Conservation (phyloP, 2,329 filamentous ascomycete genomes). For the Periconia digitata region DNA sequence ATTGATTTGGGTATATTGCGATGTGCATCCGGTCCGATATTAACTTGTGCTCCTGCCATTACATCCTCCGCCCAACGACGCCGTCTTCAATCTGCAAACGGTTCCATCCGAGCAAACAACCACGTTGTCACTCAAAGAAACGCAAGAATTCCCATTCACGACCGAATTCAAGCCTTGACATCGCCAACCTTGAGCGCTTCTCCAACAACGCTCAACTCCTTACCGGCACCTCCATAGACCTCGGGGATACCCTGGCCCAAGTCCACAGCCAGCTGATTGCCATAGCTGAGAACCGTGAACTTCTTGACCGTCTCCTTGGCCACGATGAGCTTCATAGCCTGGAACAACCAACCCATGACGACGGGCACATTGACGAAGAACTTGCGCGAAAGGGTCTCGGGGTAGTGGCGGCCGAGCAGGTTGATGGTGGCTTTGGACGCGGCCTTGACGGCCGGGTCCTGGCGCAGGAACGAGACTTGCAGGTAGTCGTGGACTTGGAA, state of each 20-base stretch:
- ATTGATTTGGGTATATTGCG: background rate
- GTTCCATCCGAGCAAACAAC: background rate
- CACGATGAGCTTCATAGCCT: constrained; percentile 50
- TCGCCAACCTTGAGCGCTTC: constrained; percentile 44
- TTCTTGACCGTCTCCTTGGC: constrained; percentile 52
- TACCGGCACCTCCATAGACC: constrained; percentile 76
- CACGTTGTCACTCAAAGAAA: background rate
- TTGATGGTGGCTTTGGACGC: constrained; percentile 80
- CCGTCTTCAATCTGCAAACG: too few species aligned
- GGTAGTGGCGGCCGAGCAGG: constrained; percentile 79
- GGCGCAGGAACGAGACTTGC: constrained; percentile 80
- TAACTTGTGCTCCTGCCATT: constrained; percentile 18
- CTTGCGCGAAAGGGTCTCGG: constrained; percentile 85
- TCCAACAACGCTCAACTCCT: constrained; percentile 48
- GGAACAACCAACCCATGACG: constrained; percentile 78
- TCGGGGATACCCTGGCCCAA: constrained; percentile 69
- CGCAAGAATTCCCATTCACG: background rate
- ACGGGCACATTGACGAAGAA: constrained; percentile 94
- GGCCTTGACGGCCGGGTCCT: constrained; percentile 73
- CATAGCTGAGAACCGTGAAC: constrained; percentile 56
- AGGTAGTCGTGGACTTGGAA: constrained; percentile 93
- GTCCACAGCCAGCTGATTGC: constrained; percentile 66
- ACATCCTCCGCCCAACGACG: constrained; percentile 3
- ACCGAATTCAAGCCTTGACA: constrained; percentile 1
- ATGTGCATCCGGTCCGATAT: background rate